phyloP scores from a whole-genome alignment of 1,139 yeast species.

The Kodamaea suecica region DNA sequence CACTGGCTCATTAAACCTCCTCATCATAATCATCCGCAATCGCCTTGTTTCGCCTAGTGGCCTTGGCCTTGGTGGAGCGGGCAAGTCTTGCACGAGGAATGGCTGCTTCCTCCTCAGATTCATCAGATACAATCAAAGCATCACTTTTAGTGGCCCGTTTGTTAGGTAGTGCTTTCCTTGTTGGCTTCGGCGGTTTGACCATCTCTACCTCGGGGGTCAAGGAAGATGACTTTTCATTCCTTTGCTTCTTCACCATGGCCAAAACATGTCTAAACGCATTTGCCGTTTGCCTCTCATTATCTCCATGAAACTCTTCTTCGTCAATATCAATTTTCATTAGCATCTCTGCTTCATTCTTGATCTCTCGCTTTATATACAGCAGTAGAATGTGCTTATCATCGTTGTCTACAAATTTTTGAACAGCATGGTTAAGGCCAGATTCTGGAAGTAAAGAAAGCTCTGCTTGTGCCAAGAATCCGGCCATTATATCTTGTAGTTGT shows the following conservation, averaged over 20 bases:
- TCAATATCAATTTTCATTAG: constrained; percentile 47
- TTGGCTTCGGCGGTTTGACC: background rate
- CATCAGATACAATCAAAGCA: background rate
- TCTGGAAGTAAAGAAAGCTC: constrained; percentile 73
- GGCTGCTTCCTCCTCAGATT: background rate
- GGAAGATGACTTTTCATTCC: background rate
- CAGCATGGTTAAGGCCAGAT: constrained; percentile 70
- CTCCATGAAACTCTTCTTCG: constrained; percentile 30
- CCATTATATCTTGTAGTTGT: constrained; percentile 58
- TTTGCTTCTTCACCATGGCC: constrained; percentile 23
- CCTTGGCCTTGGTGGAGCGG: background rate
- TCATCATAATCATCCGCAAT: background rate
- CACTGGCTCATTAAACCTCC: too few species aligned
- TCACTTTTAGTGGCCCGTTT: background rate
- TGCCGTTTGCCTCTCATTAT: constrained; percentile 27
- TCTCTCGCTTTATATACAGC: constrained; percentile 65
- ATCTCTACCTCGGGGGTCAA: constrained; percentile 1
- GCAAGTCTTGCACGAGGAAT: background rate
- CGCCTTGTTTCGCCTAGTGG: background rate
- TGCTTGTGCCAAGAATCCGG: constrained; percentile 58
- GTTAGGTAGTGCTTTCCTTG: background rate
- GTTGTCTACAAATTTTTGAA: constrained; percentile 68
- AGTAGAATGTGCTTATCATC: constrained; percentile 76
- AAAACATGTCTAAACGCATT: constrained; percentile 29
- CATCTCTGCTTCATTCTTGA: constrained; percentile 58